phyloP scores from a whole-genome alignment of 169 alveolate genomes.

The Eimeria zaria region DNA sequence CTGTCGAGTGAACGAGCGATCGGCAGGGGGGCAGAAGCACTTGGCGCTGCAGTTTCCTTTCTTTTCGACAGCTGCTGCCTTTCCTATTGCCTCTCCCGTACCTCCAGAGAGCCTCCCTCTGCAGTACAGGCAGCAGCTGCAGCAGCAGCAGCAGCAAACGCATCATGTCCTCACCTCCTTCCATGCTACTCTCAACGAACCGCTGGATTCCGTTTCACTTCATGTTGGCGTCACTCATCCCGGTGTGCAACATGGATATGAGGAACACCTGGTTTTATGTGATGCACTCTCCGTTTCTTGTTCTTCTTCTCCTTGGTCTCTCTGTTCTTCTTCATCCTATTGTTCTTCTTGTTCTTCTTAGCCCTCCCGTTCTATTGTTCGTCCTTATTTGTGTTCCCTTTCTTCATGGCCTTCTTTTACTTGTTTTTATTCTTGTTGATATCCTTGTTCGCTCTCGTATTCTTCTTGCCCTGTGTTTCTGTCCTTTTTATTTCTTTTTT shows the following conservation, averaged over 20 bases:
- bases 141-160: slow-evolving; percentile 32
- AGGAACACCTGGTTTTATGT: background rate
- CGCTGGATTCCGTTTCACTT: slow-evolving; percentile 11
- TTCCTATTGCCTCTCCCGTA: slow-evolving; percentile 17
- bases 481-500: no score
- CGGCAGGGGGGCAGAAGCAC: slow-evolving; percentile 12
- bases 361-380: no score
- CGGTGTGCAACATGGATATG: background rate
- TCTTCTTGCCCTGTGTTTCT: no score
- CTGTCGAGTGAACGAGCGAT: slow-evolving; percentile 29
- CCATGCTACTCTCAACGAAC: slow-evolving; percentile 21
- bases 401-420: no score
- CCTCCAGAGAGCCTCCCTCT: slow-evolving; percentile 33
- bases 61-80: slow-evolving; percentile 11
- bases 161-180: slow-evolving; percentile 24
- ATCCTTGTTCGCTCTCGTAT: no score
- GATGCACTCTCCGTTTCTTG: no score
- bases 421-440: no score
- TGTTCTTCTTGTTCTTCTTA: no score
- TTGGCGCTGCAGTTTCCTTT: slow-evolving; percentile 30
- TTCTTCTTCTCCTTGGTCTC: background rate
- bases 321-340: background rate
- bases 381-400: no score
- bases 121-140: slow-evolving; percentile 29
- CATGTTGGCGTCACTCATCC: slow-evolving; percentile 48